Conservation (phyloP, 331 rosid species). For the Dryas integrifolia region DNA sequence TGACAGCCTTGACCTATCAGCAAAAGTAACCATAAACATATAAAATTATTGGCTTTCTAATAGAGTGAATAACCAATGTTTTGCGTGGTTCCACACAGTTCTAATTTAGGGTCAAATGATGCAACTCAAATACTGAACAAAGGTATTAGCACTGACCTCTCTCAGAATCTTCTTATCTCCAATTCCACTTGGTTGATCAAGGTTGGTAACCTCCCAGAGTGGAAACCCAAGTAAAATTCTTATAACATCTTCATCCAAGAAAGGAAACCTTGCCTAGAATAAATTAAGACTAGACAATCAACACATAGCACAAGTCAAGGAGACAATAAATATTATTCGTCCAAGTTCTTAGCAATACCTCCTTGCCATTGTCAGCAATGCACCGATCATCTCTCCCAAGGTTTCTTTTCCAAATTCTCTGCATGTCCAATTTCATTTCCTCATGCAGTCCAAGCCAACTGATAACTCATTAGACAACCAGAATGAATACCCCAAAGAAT, state of each 20-base stretch:
- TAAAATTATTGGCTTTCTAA: not conserved
- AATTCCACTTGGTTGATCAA: slow-evolving; percentile 77
- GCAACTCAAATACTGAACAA: slow-evolving; percentile 16
- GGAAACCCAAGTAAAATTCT: slow-evolving; percentile 61
- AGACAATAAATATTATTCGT: slow-evolving; percentile 1
- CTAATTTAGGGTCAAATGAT: not conserved
- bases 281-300: slow-evolving; percentile 3
- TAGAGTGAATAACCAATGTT: not conserved
- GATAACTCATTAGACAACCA: slow-evolving; percentile 30
- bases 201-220: slow-evolving; percentile 86
- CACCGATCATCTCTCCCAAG: slow-evolving; percentile 96
- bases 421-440: slow-evolving; percentile 96
- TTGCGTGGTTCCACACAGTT: not conserved
- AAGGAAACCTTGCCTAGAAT: slow-evolving; percentile 86
- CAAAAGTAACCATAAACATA: not conserved
- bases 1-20: not conserved
- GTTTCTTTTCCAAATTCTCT: slow-evolving; percentile 98
- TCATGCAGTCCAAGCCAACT: slow-evolving; percentile 79
- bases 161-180: slow-evolving; percentile 93
- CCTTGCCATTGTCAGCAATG: slow-evolving; percentile 90
- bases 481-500: slow-evolving; percentile 19
- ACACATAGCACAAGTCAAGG: slow-evolving; percentile 13
- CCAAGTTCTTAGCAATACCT: slow-evolving; percentile 50
- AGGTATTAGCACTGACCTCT: slow-evolving; percentile 51
- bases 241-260: slow-evolving; percentile 92